Percentiles rank a stretch among this genome's conserved stretches.
Evolutionary conservation across 2,329 filamentous ascomycete species (phyloP).

Genomic region (Botrytis aclada): DNA sequence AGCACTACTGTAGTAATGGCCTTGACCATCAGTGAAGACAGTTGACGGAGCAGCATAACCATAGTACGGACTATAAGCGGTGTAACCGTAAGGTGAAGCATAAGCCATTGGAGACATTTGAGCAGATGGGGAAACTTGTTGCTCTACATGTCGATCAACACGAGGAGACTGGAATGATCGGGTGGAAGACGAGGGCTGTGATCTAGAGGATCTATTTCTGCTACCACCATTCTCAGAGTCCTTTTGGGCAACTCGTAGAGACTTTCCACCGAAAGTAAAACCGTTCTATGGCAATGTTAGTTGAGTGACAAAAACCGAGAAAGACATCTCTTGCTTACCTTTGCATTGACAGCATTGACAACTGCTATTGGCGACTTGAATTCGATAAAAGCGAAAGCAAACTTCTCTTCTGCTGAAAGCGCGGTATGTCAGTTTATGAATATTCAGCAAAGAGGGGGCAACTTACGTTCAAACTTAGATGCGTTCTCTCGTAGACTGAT

Average conservation of each 20-base stretch:
- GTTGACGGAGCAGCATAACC: slow-evolving; percentile 16
- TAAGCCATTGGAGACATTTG: slow-evolving; percentile 24
- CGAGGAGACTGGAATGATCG: slow-evolving; percentile 24
- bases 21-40: slow-evolving; percentile 26
- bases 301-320: not conserved
- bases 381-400: slow-evolving; percentile 40
- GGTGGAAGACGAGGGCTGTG: slow-evolving; percentile 14
- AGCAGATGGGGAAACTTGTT: slow-evolving; percentile 21
- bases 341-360: slow-evolving; percentile 25
- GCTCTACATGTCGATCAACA: slow-evolving; percentile 21
- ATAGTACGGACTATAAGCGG: slow-evolving; percentile 22
- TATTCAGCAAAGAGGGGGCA: not conserved
- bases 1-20: slow-evolving; percentile 26
- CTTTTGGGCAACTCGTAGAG: slow-evolving; percentile 35
- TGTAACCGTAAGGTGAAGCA: slow-evolving; percentile 23
- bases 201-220: slow-evolving; percentile 16
- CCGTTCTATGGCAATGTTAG: slow-evolving; percentile 27
- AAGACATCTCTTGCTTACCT: slow-evolving; percentile 25
- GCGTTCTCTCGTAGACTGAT: slow-evolving; percentile 36
- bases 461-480: slow-evolving; percentile 35
- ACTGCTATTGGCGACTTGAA: slow-evolving; percentile 31
- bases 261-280: slow-evolving; percentile 28
- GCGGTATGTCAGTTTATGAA: slow-evolving; percentile 22
- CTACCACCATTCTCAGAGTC: slow-evolving; percentile 30
- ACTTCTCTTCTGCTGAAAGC: slow-evolving; percentile 32